These are phyloP conservation scores for Pyronema domesticum DNA, from an alignment of 495 filamentous ascomycete species.

Conservation along the genomic window DNA sequence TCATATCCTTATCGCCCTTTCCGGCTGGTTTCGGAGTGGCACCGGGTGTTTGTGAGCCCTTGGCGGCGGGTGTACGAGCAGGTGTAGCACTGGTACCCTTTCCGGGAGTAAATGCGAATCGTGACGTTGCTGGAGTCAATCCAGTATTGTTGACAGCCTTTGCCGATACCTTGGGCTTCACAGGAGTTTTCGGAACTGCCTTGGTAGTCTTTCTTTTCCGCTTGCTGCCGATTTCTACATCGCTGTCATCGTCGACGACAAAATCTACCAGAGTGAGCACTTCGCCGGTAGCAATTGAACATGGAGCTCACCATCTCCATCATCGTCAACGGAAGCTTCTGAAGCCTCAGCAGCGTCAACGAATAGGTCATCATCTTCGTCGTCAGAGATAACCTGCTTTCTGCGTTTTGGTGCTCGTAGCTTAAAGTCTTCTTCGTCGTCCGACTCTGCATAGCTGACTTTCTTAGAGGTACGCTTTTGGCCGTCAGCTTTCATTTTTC, in stretches of 20 bases:
- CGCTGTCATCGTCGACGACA: conserved; percentile 32
- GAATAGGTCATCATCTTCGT: conserved; percentile 33
- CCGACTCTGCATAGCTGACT: conserved; percentile 50
- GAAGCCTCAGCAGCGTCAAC: background rate
- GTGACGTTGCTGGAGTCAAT: conserved; percentile 46
- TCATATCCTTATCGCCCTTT: conserved; percentile 58
- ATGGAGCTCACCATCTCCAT: conserved; percentile 33
- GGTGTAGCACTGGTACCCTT: conserved; percentile 77
- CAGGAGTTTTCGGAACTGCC: conserved; percentile 14
- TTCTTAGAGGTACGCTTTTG: conserved; percentile 24
- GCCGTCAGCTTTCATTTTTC: conserved; percentile 1
- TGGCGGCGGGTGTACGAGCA: conserved; percentile 1
- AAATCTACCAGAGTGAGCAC: conserved; percentile 49
- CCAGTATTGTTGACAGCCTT: conserved; percentile 33
- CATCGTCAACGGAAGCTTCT: conserved; percentile 44
- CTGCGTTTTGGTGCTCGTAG: conserved; percentile 22
- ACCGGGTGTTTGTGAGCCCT: conserved; percentile 38
- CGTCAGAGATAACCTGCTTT: conserved; percentile 33
- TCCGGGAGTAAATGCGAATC: conserved; percentile 37
- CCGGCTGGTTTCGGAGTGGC: conserved; percentile 32
- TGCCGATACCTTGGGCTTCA: conserved; percentile 35
- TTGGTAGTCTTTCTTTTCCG: conserved; percentile 21
- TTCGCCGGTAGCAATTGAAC: conserved; percentile 40
- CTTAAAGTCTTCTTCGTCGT: conserved; percentile 39
- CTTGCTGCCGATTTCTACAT: conserved; percentile 51